Evolutionary conservation across 768 basidiomycete genomes (phyloP).

Genomic region (Dioszegia hungarica): DNA sequence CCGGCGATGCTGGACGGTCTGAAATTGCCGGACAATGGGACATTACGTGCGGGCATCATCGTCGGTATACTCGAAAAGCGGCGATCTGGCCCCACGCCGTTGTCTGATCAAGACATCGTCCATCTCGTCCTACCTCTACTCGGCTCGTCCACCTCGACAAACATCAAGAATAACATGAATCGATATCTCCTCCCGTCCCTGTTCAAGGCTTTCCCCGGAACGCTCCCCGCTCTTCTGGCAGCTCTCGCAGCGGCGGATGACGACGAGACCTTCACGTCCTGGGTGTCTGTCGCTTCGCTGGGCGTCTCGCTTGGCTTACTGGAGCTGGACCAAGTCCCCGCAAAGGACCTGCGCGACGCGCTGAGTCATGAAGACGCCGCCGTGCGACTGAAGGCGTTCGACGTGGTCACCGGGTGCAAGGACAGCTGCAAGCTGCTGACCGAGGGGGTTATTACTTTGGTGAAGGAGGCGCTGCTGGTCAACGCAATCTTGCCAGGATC

Average conservation of each 20-base stretch:
- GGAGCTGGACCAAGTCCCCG: conserved; percentile 17
- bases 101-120: conserved; percentile 1
- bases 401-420: conserved; percentile 22
- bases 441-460: conserved; percentile 4
- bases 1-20: conserved; percentile 14
- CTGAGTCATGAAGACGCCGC: conserved; percentile 24
- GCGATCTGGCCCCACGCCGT: background rate
- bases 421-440: conserved; percentile 9
- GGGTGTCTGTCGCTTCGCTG: conserved; percentile 33
- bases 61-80: conserved; percentile 11
- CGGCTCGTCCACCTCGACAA: background rate
- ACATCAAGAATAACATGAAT: conserved; percentile 19
- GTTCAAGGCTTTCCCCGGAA: conserved; percentile 15
- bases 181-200: conserved; percentile 36
- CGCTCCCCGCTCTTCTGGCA: conserved; percentile 5
- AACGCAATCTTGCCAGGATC: conserved; percentile 21
- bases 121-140: conserved; percentile 22
- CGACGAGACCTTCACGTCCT: conserved; percentile 17
- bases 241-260: background rate
- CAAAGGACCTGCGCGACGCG: conserved; percentile 13
- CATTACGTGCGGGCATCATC: conserved; percentile 14
- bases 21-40: conserved; percentile 6
- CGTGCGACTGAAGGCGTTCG: conserved; percentile 29
- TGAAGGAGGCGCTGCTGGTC: conserved; percentile 20
- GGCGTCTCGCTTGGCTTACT: conserved; percentile 21